Percentiles rank a stretch among this genome's conserved stretches.
phyloP scores from a whole-genome alignment of 805 yeast species.

The Candida krabiensis region DNA sequence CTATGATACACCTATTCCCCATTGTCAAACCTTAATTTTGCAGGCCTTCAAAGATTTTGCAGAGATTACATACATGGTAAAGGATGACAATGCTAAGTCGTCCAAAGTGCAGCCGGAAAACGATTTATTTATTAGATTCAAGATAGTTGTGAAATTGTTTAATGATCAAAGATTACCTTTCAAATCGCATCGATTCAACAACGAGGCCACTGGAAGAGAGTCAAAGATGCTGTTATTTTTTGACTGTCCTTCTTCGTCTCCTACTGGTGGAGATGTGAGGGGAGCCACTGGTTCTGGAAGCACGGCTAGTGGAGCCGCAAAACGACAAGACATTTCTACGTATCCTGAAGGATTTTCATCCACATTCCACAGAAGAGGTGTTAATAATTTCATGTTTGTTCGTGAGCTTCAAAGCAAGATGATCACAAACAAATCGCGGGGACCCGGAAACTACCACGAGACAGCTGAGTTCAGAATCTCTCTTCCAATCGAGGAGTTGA shows the following conservation, averaged over 20 bases:
- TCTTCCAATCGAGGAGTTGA: constrained; percentile 36
- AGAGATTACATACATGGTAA: constrained; percentile 21
- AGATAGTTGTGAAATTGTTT: constrained; percentile 24
- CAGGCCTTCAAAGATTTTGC: constrained; percentile 28
- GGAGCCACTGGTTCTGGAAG: neutral
- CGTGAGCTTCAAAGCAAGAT: constrained; percentile 48
- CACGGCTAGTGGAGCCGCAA: constrained; percentile 7
- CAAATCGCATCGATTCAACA: constrained; percentile 28
- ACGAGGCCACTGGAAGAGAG: constrained; percentile 30
- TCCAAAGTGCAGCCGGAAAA: constrained; percentile 24
- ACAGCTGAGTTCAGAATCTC: constrained; percentile 44
- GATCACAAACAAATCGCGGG: constrained; percentile 37
- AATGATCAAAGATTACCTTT: constrained; percentile 28
- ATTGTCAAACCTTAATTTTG: constrained; percentile 23
- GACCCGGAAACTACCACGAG: constrained; percentile 28
- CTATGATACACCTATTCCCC: constrained; percentile 26
- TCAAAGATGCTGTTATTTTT: constrained; percentile 33
- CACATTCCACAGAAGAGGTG: constrained; percentile 47
- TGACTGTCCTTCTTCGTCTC: constrained; percentile 25
- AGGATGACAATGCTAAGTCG: constrained; percentile 23
- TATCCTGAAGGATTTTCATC: constrained; percentile 53
- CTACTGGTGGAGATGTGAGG: constrained; percentile 18
- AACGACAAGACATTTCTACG: constrained; percentile 27
- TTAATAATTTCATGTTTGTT: constrained; percentile 51
- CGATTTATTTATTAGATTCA: constrained; percentile 28